A percentile compares a stretch with the other conserved stretches of the same genome.
Evolutionary conservation across 1,284 basidiomycete species (phyloP).

Genomic region (Omphalotus olearius): DNA sequence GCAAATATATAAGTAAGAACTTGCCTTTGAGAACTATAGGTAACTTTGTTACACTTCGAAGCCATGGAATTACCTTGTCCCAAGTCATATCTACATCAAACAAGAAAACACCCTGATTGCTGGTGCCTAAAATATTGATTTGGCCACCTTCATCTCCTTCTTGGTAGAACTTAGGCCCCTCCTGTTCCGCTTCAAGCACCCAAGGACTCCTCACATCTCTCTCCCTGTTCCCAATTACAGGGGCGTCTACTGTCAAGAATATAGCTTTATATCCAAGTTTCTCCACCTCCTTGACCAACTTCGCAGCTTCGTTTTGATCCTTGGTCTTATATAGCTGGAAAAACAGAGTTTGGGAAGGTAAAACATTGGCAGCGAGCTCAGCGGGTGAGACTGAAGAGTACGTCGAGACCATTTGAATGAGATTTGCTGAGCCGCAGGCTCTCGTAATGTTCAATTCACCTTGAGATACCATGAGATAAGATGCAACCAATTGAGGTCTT

Average conservation of each 20-base stretch:
- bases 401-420: slow-evolving; percentile 88
- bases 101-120: slow-evolving; percentile 53
- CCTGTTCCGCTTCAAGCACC: slow-evolving; percentile 58
- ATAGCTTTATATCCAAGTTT: slow-evolving; percentile 78
- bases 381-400: slow-evolving; percentile 78
- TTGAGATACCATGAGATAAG: too few relatives aligned
- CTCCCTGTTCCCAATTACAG: slow-evolving; percentile 84
- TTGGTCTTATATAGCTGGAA: slow-evolving; percentile 88
- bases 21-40: slow-evolving; percentile 83
- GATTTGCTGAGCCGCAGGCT: slow-evolving; percentile 62
- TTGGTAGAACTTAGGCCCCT: slow-evolving; percentile 30
- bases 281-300: slow-evolving; percentile 71
- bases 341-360: slow-evolving; percentile 67
- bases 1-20: not conserved
- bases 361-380: slow-evolving; percentile 61
- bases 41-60: slow-evolving; percentile 68
- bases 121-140: slow-evolving; percentile 50
- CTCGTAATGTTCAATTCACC: slow-evolving; percentile 86
- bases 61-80: slow-evolving; percentile 75
- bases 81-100: slow-evolving; percentile 68
- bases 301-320: slow-evolving; percentile 64
- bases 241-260: slow-evolving; percentile 88
- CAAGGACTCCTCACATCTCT: slow-evolving; percentile 67
- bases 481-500: not conserved
- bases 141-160: slow-evolving; percentile 27